Evolutionary conservation across 2,329 filamentous ascomycete genomes (phyloP), one percentile per base, ranked within the genome.

Genomic region (Venturia aucupariae): DNA sequence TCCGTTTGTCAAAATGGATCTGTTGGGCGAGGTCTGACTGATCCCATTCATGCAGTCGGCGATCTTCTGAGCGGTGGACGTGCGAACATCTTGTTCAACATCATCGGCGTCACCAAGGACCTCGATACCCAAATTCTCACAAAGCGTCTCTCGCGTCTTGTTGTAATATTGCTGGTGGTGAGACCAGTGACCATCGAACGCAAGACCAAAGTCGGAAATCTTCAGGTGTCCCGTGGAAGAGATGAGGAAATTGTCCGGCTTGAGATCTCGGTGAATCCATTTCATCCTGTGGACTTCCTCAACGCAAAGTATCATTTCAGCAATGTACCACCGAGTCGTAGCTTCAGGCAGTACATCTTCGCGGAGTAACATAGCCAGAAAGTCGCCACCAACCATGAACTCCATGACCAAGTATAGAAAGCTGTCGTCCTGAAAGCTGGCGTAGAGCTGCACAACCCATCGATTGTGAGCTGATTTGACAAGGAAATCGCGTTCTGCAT

Each of bases 301-400:
- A 30, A 99, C 88, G 70, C 92, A 96, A 4, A 97, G 79, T 63
- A 97, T 89, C 92, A 97, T 97, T 77, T 99, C 92, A 0, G 93
- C 92, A 66, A 96, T 80, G 73, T 97, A 97, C 80, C 90, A 97
- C 67, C 85, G 88, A 4, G 92, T 87, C 54, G 90, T 85, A 0
- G 82, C 79, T 74, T 97, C 94, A 64, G 86, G 86, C 1, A 99
- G 80, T 2, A 90, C 84, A 67, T 94, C 92, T 71, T 95, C 90
- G 19, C 92, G 86, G 64, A 97, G 89, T 19, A 99, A 78, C 0
- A 97, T 76, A 1, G 90, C 90, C 0, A 99, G 81, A 69, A 99
- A 97, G 73, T 99, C 93, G 0, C 94, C 93, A 0, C 93, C 94
- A 2, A 95, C 88, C 91, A 97, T 97, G 72, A 96, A 99, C 66